phyloP scores from a whole-genome alignment of 495 filamentous ascomycete genomes.

The Rusavskia elegans region DNA sequence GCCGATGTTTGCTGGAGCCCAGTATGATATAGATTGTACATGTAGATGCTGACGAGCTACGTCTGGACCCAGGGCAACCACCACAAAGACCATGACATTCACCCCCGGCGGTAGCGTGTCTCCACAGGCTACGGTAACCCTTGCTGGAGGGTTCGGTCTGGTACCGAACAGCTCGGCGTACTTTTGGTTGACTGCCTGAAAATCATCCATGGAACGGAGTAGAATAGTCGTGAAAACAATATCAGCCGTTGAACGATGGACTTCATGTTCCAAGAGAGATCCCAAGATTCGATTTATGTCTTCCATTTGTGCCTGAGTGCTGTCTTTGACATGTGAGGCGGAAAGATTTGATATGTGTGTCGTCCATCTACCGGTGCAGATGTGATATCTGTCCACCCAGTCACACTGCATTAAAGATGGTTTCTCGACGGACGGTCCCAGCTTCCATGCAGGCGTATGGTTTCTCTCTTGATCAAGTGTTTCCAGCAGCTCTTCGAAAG shows the following conservation, averaged over 20 bases:
- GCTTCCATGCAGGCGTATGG: neutral
- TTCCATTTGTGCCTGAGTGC: conserved; percentile 27
- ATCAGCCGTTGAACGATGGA: conserved; percentile 25
- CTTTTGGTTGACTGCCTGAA: conserved; percentile 51
- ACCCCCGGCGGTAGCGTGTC: conserved; percentile 36
- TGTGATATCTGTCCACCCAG: neutral
- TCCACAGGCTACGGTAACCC: conserved; percentile 71
- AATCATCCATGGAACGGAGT: conserved; percentile 66
- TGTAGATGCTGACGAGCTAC: conserved; percentile 47
- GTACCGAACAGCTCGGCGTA: conserved; percentile 55
- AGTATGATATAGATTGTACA: conserved; percentile 87
- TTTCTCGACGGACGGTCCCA: neutral
- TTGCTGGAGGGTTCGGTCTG: conserved; percentile 65
- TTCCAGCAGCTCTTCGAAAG: conserved; percentile 19
- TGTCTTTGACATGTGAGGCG: conserved; percentile 23
- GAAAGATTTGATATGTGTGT: conserved; percentile 31
- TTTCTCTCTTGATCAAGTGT: neutral
- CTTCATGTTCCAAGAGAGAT: conserved; percentile 3
- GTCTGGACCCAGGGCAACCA: conserved; percentile 23
- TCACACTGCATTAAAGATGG: conserved; percentile 1
- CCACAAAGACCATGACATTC: conserved; percentile 45
- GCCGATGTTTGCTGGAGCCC: conserved; percentile 96
- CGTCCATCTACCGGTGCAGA: conserved; percentile 3
- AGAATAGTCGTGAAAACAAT: conserved; percentile 64
- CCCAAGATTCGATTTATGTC: conserved; percentile 28